phyloP scores from a whole-genome alignment of 2,329 filamentous ascomycete species.

The Davidsoniella eucalypti region DNA sequence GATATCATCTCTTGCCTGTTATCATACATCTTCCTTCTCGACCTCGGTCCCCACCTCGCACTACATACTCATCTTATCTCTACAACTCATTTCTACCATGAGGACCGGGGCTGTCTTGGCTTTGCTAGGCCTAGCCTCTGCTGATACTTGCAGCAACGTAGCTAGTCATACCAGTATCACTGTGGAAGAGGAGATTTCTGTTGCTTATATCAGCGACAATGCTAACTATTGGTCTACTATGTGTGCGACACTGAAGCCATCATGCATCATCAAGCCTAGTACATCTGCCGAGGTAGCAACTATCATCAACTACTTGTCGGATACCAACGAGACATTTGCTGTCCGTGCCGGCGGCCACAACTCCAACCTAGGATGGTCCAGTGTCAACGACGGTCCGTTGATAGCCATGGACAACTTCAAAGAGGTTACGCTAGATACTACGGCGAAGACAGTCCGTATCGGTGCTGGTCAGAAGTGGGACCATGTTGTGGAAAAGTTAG shows the following conservation, averaged over 20 bases:
- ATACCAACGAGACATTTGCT: conserved; percentile 22
- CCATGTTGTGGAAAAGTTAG: conserved; percentile 16
- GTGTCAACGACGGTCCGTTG: conserved; percentile 15
- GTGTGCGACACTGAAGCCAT: conserved; percentile 16
- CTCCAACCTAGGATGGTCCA: conserved; percentile 17
- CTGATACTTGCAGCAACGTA: not conserved
- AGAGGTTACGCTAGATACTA: conserved; percentile 12
- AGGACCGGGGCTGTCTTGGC: not conserved
- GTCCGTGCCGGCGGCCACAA: conserved; percentile 22
- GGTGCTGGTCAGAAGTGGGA: conserved; percentile 30
- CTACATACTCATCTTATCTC: not conserved
- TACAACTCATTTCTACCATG: not conserved
- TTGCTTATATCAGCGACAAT: conserved; percentile 1
- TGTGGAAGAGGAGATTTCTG: not conserved
- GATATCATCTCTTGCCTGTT: not conserved
- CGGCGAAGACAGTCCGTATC: conserved; percentile 22
- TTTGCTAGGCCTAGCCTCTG: conserved; percentile 2
- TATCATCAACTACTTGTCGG: conserved; percentile 13
- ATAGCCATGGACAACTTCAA: conserved; percentile 18
- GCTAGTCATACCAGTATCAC: not conserved
- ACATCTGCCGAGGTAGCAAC: conserved; percentile 15
- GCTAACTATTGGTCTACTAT: conserved; percentile 20
- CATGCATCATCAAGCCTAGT: conserved; percentile 18
- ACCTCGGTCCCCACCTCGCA: not conserved
- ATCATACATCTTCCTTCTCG: not conserved